Base-by-base conservation (phyloP, 768 basidiomycete genomes). In the Lactarius indigo region DNA sequence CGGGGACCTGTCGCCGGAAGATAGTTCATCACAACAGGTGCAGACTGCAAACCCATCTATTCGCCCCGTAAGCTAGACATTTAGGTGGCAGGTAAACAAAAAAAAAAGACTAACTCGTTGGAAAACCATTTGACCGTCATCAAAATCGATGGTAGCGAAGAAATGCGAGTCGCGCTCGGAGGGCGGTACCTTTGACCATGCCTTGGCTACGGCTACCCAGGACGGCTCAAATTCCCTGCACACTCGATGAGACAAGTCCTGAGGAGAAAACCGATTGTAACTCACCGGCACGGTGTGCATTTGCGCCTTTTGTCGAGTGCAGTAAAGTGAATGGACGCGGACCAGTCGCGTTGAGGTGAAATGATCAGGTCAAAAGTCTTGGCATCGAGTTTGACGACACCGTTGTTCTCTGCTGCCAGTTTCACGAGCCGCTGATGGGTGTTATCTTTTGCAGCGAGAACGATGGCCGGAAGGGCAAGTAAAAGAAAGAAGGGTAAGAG, bases 271-370 rank as follows among this genome's bases (percentile, higher is more conserved):
- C 13, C 2, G 8, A 60, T 63, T 12, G 23, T 4, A 7, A 23
- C 92, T 78, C 72, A 93, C 96, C 81, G 90, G 90, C 97, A 99
- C 56, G 96, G 96, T n/a, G 75, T 76, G 76, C 97, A 99, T 76
- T 88, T 90, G 74, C 92, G 87, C 69, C 87, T 83, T 12, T 85
- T 79, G 71, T 88, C 89, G 68, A 97, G 76, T 0, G 97, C 97
- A 1, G 97, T 99, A 75, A 98, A 84, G 15, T 94, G 88, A 61
- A 99, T 81, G 5, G 89, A 81, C n/a, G 88, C 87, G 1, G 91
- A 90, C 89, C 96, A 99, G 70, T 89, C 87, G 68, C 97, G 88
- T 68, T 87, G 82, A 10, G 89, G 83, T 6, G 84, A 77, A 3
- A 88, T 88, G 70, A 98, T 78, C 64, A 95, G 80, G 73, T 95